Base-by-base conservation (phyloP, 495 filamentous ascomycete species). In the Filosporella fistucella region DNA sequence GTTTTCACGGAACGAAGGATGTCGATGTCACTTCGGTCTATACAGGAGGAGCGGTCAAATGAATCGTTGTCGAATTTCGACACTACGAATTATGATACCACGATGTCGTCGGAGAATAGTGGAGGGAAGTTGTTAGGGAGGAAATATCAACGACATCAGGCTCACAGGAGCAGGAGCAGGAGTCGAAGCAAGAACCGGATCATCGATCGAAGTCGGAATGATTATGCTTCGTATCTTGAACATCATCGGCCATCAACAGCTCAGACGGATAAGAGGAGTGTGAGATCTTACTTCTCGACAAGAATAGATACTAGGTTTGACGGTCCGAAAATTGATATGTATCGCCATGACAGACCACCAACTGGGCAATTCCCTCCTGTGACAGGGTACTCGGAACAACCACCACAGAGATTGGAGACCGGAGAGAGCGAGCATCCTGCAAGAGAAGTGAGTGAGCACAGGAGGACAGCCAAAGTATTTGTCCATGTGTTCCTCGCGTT, bases 141-240 rank as follows among this genome's bases (percentile, higher is more conserved):
- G n/a, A n/a, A n/a, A n/a, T n/a, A n/a, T n/a, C n/a, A n/a, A n/a
- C n/a, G n/a, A n/a, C n/a, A n/a, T n/a, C n/a, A n/a, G n/a, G n/a
- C n/a, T n/a, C n/a, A n/a, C n/a, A n/a, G n/a, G n/a, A n/a, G n/a
- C n/a, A n/a, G n/a, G n/a, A n/a, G n/a, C n/a, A n/a, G n/a, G n/a
- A 38, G 35, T 38, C 16, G 5, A 16, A 32, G 22, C 6, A 32
- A 21, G 12, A 44, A 33, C 11, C 3, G 41, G 7, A 44, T 44
- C 26, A 44, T 44, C n/a, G n/a, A 44, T n/a, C 41, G 41, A 8
- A 28, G 41, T 2, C 16, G 41, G 16, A 18, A 6, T 7, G 37
- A 41, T 20, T 41, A 41, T 41, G 37, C 22, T 10, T 26, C 41
- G 9, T 44, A 44, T 32, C 33, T 44, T 21, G 35, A 21, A 22